These are phyloP conservation scores for Dryadomyces quercus-mongolicae DNA, from an alignment of 2,329 filamentous ascomycete genomes.

Conservation along the genomic window DNA sequence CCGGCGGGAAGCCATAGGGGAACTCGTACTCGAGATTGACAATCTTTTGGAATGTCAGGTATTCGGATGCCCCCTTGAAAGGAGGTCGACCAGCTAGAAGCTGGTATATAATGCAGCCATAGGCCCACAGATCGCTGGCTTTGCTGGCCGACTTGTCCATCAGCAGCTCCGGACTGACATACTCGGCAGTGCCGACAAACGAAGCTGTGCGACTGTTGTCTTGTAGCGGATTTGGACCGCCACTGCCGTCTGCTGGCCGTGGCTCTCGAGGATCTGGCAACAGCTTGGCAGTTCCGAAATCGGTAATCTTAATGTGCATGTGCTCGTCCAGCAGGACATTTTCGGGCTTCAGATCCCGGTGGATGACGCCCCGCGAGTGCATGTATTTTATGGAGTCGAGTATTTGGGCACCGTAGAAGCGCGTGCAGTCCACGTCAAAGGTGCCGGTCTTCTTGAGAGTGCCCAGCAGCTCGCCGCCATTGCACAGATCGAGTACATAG, in stretches of 20 bases:
- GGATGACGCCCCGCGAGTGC: slow-evolving; percentile 92
- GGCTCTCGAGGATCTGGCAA: slow-evolving; percentile 47
- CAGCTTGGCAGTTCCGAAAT: slow-evolving; percentile 97
- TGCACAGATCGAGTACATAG: slow-evolving; percentile 90
- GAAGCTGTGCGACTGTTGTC: slow-evolving; percentile 73
- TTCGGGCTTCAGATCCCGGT: slow-evolving; percentile 92
- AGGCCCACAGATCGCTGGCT: slow-evolving; percentile 95
- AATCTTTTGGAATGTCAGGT: slow-evolving; percentile 97
- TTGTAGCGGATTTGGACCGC: slow-evolving; percentile 24
- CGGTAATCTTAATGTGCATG: slow-evolving; percentile 97
- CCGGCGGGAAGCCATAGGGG: slow-evolving; percentile 71
- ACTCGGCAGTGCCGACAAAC: slow-evolving; percentile 95
- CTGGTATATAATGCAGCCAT: slow-evolving; percentile 96
- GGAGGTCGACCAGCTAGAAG: slow-evolving; percentile 89
- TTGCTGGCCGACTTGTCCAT: slow-evolving; percentile 97
- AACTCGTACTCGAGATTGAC: slow-evolving; percentile 91
- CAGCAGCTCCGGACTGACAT: slow-evolving; percentile 93
- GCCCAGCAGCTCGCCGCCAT: slow-evolving; percentile 80
- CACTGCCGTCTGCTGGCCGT: slow-evolving; percentile 25
- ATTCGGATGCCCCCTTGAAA: slow-evolving; percentile 93
- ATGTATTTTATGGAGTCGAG: slow-evolving; percentile 95
- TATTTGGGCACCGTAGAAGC: slow-evolving; percentile 92
- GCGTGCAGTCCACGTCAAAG: slow-evolving; percentile 88
- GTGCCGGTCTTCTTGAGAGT: slow-evolving; percentile 89
- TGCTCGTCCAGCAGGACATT: slow-evolving; percentile 91